Evolutionary conservation across 495 filamentous ascomycete genomes (phyloP).

Genomic region (Filosporella fistucella): DNA sequence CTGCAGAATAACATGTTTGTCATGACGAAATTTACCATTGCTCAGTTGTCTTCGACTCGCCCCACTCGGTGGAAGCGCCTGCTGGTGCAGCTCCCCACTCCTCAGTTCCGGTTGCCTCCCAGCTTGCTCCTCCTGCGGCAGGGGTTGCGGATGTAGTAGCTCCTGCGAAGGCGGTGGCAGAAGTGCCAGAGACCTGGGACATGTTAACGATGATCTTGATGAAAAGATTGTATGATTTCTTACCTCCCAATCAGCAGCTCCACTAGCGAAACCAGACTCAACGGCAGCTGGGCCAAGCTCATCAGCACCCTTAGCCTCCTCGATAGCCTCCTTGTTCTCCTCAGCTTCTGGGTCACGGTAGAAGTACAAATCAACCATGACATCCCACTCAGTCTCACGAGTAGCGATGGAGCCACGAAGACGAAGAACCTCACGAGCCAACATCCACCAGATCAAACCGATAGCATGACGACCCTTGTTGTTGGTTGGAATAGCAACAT

Average conservation of each 20-base stretch:
- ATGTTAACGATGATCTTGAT: no score
- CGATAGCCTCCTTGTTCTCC: slow-evolving; percentile 75
- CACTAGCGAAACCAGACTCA: slow-evolving; percentile 69
- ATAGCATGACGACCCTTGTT: slow-evolving; percentile 99
- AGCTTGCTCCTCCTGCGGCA: slow-evolving; percentile 56
- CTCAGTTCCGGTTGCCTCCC: slow-evolving; percentile 69
- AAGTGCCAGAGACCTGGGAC: slow-evolving; percentile 44
- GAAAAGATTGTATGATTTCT: no score
- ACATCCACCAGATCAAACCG: slow-evolving; percentile 98
- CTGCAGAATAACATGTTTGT: slow-evolving; percentile 3
- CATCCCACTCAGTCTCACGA: slow-evolving; percentile 95
- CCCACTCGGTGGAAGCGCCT: slow-evolving; percentile 38
- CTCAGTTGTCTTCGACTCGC: slow-evolving; percentile 15
- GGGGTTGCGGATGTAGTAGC: slow-evolving; percentile 47
- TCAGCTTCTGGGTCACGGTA: slow-evolving; percentile 99
- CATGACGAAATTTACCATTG: slow-evolving; percentile 21
- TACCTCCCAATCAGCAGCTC: slow-evolving; percentile 69
- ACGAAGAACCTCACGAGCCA: slow-evolving; percentile 98
- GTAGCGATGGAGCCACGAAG: slow-evolving; percentile 91
- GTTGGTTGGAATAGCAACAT: slow-evolving; percentile 99
- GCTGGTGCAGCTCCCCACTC: slow-evolving; percentile 56
- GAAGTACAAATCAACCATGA: slow-evolving; percentile 99
- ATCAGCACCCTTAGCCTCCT: slow-evolving; percentile 60
- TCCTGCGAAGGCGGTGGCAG: slow-evolving; percentile 49
- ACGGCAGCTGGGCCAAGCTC: slow-evolving; percentile 77